Conservation (phyloP, 352 stramenopile genomes). For the Phytophthora pseudosyringae region DNA sequence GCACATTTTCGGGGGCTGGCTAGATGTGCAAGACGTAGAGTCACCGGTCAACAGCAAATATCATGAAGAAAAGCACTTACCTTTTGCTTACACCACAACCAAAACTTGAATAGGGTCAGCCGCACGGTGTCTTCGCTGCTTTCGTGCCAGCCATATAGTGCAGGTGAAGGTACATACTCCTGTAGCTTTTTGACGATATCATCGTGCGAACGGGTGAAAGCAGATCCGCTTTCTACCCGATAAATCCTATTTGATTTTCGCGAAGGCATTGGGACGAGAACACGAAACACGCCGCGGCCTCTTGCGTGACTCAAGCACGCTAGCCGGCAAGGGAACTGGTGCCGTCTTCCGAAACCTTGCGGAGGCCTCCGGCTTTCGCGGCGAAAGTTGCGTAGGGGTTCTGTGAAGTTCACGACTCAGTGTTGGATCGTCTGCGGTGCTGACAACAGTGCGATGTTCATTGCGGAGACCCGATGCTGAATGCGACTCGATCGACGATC, state of each 20-base stretch:
- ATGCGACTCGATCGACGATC: too few relatives aligned
- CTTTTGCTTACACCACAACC: too few relatives aligned
- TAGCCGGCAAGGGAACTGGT: neutral
- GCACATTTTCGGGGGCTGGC: neutral
- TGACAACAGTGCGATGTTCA: neutral
- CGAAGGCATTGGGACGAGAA: neutral
- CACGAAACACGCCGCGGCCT: neutral
- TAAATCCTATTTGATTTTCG: too few relatives aligned
- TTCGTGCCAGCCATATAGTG: neutral
- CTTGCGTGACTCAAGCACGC: neutral
- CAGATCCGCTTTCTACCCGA: too few relatives aligned
- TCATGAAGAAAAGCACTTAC: too few relatives aligned
- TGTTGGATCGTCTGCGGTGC: neutral
- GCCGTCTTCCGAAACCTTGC: neutral
- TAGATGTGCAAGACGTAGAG: neutral
- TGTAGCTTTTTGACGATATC: too few relatives aligned
- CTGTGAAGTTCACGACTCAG: neutral
- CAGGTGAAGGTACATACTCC: too few relatives aligned
- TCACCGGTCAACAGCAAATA: too few relatives aligned
- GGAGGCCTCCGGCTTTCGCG: neutral
- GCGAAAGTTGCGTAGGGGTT: neutral
- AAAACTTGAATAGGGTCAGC: neutral
- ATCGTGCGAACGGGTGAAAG: too few relatives aligned
- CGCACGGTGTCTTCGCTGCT: neutral
- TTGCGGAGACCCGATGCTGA: too few relatives aligned